Evolutionary conservation across 192 early-diverging fungal species (phyloP), one percentile per base, ranked within the genome.

Genomic region (Backusella australiensis): DNA sequence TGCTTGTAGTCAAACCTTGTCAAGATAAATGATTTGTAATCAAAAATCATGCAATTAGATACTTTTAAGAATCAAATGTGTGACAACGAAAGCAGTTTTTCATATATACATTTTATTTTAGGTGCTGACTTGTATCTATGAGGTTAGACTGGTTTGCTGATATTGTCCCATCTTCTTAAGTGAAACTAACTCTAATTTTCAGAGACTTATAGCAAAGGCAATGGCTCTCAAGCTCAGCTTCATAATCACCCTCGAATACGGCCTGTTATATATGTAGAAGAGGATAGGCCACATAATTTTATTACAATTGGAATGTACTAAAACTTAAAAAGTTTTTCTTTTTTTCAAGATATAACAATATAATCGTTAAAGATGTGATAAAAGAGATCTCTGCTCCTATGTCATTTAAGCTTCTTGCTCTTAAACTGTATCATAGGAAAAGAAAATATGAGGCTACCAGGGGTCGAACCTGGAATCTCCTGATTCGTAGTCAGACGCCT

Each of bases 401-500:
- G 46, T 2, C 12, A 44, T 4, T 44, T 49, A 49, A 19, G 15
- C 46, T 6, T 19, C 2, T 49, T 49, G 5, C 15, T 49, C 2
- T 39, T 9, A 44, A 44, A 15, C 12, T 14, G 3, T 17, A 17
- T 19, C 0, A n/a, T 7, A 69, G n/a, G 3, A 41, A 69, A 38
- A 77, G 26, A 26, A 76, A 82, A 56, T 70, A 76, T 76, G 85
- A 86, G 75, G 81, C 76, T 77, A 75, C 76, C 85, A 86, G 85
- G 85, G 80, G 78, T 86, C 85, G 85, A 86, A 86, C 85, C 84
- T 86, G 85, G 76, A 86, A 86, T 86, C 85, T 86, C 85, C 78
- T 86, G 85, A 86, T 86, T 84, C 85, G 85, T 86, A 86, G 85
- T 86, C 85, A 86, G 78, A 79, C 82, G 85, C 85, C 85, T 87